A percentile compares a stretch with the other conserved stretches of the same genome.
These are phyloP conservation scores for Gamsiella multidivaricata DNA, from an alignment of 192 early-diverging fungal species.

Conservation along the genomic window DNA sequence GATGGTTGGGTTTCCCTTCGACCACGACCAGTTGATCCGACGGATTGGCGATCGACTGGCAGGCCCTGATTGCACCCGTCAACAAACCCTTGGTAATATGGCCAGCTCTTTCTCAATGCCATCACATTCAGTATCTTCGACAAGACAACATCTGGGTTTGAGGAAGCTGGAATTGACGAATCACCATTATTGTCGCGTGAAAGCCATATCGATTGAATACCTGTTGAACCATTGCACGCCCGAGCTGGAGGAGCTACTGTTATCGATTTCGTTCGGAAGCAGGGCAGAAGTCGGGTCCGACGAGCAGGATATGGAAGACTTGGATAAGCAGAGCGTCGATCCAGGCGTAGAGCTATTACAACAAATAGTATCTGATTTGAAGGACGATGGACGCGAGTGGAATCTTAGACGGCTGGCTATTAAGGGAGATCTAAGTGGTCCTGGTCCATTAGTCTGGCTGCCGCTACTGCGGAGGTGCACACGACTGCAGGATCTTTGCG, in stretches of 20 bases:
- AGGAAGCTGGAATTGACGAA: constrained; percentile 26
- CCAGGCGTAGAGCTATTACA: too few relatives aligned
- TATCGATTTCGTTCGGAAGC: constrained; percentile 41
- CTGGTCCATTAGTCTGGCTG: constrained; percentile 27
- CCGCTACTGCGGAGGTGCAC: constrained; percentile 13
- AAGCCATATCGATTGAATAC: constrained; percentile 28
- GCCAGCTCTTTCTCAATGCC: too few relatives aligned
- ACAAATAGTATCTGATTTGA: not conserved
- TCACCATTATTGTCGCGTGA: constrained; percentile 14
- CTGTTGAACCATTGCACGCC: constrained; percentile 29
- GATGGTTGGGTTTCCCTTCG: constrained; percentile 32
- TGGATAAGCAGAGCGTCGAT: too few relatives aligned
- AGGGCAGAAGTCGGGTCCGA: constrained; percentile 11
- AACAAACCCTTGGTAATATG: too few relatives aligned
- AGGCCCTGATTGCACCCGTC: too few relatives aligned
- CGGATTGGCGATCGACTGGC: constrained; percentile 9
- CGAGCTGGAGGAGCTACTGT: constrained; percentile 21
- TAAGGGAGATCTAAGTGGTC: constrained; percentile 32
- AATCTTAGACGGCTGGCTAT: constrained; percentile 16
- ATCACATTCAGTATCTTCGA: not conserved
- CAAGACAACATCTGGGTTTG: not conserved
- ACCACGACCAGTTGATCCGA: constrained; percentile 23
- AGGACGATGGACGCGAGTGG: not conserved
- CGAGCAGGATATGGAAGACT: not conserved
- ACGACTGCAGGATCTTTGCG: not conserved